phyloP scores from a whole-genome alignment of 2,329 filamentous ascomycete genomes.

The Chlorencoelia australis region DNA sequence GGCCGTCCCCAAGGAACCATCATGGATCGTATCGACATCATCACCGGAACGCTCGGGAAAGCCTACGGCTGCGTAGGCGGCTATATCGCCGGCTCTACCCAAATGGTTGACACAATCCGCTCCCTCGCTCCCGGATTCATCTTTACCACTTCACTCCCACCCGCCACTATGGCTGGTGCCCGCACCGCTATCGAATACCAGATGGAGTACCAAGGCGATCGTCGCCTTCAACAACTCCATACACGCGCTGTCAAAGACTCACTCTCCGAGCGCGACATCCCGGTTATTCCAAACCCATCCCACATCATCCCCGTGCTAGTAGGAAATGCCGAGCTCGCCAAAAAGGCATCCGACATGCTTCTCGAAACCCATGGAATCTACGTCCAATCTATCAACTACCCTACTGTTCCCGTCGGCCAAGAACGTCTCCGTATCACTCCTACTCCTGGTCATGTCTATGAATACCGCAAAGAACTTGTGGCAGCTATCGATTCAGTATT shows the following conservation, averaged over 20 bases:
- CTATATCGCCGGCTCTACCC: slow-evolving; percentile 85
- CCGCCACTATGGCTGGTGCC: slow-evolving; percentile 93
- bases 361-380: slow-evolving; percentile 88
- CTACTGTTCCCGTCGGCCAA: slow-evolving; percentile 95
- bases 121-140: slow-evolving; percentile 96
- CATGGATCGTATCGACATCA: slow-evolving; percentile 95
- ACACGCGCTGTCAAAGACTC: slow-evolving; percentile 89
- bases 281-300: slow-evolving; percentile 93
- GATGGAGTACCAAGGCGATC: slow-evolving; percentile 72
- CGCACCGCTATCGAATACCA: slow-evolving; percentile 90
- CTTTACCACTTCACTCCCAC: slow-evolving; percentile 93
- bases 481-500: slow-evolving; percentile 79
- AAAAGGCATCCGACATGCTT: slow-evolving; percentile 84
- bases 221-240: slow-evolving; percentile 88
- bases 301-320: slow-evolving; percentile 94
- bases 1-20: slow-evolving; percentile 71
- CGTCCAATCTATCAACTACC: slow-evolving; percentile 98
- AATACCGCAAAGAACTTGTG: slow-evolving; percentile 78
- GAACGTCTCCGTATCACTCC: slow-evolving; percentile 93
- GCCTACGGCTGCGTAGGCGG: slow-evolving; percentile 96
- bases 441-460: slow-evolving; percentile 80
- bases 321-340: slow-evolving; percentile 86
- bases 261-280: slow-evolving; percentile 70
- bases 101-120: slow-evolving; percentile 84
- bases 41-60: slow-evolving; percentile 94